phyloP scores from a whole-genome alignment of 2,329 filamentous ascomycete genomes.

The Tolypocladium amazonense region DNA sequence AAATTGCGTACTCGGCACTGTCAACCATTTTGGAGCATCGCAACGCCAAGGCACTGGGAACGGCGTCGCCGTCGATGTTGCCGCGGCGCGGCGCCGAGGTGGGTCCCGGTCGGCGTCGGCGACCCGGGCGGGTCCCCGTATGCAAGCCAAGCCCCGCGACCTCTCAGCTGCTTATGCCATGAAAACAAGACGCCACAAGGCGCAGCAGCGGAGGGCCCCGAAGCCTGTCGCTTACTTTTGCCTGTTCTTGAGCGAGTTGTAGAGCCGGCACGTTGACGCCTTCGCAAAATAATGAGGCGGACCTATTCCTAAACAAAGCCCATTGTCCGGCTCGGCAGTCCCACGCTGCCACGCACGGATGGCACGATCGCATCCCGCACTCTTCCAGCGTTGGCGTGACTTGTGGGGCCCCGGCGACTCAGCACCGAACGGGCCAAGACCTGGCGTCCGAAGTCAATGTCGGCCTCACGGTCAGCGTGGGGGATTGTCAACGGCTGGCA shows the following conservation, averaged over 20 bases:
- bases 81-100: not conserved
- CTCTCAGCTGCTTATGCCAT: not conserved
- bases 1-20: not conserved
- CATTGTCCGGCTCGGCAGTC: not conserved
- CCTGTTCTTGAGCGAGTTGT: not conserved
- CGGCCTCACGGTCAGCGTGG: not conserved
- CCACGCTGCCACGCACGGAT: not conserved
- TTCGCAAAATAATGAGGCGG: not conserved
- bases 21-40: not conserved
- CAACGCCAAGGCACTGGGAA: not conserved
- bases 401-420: not conserved
- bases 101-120: not conserved
- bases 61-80: not conserved
- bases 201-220: not conserved
- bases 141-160: not conserved
- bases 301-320: not conserved
- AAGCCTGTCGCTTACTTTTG: not conserved
- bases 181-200: not conserved
- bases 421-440: not conserved
- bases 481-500: not conserved
- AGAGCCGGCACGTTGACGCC: not conserved
- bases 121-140: not conserved
- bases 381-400: not conserved
- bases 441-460: not conserved
- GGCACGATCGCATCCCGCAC: not conserved